Conservation (phyloP, 2,329 filamentous ascomycete species). For the Botryosphaeria agaves region DNA sequence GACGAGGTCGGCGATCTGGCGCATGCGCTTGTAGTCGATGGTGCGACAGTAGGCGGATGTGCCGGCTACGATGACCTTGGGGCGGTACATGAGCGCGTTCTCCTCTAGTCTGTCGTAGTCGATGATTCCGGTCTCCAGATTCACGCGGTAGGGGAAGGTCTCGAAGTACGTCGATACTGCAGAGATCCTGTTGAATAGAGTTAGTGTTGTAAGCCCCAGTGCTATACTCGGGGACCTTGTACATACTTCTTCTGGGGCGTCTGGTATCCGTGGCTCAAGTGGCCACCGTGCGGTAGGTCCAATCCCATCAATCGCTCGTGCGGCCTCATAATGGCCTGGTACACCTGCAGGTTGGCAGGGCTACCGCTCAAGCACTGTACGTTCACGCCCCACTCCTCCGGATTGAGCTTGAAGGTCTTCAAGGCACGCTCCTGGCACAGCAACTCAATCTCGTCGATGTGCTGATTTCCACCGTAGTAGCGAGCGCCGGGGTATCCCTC, state of each 20-base stretch:
- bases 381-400: slow-evolving; percentile 93
- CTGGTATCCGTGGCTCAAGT: slow-evolving; percentile 94
- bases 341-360: slow-evolving; percentile 64
- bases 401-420: slow-evolving; percentile 72
- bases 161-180: slow-evolving; percentile 98
- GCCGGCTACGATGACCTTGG: slow-evolving; percentile 89
- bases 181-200: slow-evolving; percentile 44
- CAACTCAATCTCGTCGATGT: slow-evolving; percentile 91
- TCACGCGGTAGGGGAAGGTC: slow-evolving; percentile 89
- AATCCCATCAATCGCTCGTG: slow-evolving; percentile 96
- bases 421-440: slow-evolving; percentile 91
- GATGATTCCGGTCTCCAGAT: slow-evolving; percentile 83
- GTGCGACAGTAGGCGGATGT: slow-evolving; percentile 96
- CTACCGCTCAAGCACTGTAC: slow-evolving; percentile 62
- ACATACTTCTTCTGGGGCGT: slow-evolving; percentile 48
- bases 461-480: slow-evolving; percentile 98
- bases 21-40: slow-evolving; percentile 94
- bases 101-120: slow-evolving; percentile 90
- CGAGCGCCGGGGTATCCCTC: slow-evolving; percentile 95
- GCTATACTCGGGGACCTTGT: not conserved
- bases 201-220: not conserved
- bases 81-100: slow-evolving; percentile 79
- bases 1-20: slow-evolving; percentile 82
- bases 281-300: slow-evolving; percentile 89
- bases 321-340: slow-evolving; percentile 79